phyloP scores from a whole-genome alignment of 768 basidiomycete genomes.

The Hygrophoropsis aurantiaca region DNA sequence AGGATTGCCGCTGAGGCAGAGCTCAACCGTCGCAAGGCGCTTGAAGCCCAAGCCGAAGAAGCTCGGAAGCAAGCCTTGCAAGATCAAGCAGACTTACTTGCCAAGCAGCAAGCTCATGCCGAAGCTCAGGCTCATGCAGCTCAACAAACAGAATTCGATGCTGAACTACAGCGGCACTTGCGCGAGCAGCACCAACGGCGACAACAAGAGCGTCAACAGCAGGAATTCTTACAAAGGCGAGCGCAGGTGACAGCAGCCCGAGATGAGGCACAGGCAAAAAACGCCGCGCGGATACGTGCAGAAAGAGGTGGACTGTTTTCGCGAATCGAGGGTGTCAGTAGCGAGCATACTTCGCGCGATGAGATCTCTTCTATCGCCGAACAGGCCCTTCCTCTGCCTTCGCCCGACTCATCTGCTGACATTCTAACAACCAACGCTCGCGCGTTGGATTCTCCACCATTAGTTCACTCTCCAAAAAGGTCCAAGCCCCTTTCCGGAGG shows the following conservation, averaged over 20 bases:
- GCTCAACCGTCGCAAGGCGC: constrained; percentile 5
- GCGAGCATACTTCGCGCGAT: no score
- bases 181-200: constrained; percentile 1
- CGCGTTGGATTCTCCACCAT: no score
- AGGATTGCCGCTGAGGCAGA: constrained; percentile 7
- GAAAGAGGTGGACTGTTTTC: constrained; percentile 14
- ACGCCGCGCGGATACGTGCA: constrained; percentile 26
- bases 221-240: constrained; percentile 5
- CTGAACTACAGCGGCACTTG: not conserved
- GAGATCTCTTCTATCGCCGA: no score
- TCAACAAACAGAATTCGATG: not conserved
- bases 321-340: no score
- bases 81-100: constrained; percentile 7
- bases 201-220: not conserved
- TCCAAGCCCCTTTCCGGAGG: no score
- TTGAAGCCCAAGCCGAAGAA: constrained; percentile 1
- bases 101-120: constrained; percentile 8
- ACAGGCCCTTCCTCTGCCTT: no score
- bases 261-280: constrained; percentile 26
- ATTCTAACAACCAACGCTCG: no score
- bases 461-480: no score
- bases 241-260: constrained; percentile 15
- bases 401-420: no score
- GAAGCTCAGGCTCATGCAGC: constrained; percentile 6
- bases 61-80: not conserved